Evolutionary conservation across 1,284 basidiomycete species (phyloP).

Genomic region (Taiwanofungus camphoratus): DNA sequence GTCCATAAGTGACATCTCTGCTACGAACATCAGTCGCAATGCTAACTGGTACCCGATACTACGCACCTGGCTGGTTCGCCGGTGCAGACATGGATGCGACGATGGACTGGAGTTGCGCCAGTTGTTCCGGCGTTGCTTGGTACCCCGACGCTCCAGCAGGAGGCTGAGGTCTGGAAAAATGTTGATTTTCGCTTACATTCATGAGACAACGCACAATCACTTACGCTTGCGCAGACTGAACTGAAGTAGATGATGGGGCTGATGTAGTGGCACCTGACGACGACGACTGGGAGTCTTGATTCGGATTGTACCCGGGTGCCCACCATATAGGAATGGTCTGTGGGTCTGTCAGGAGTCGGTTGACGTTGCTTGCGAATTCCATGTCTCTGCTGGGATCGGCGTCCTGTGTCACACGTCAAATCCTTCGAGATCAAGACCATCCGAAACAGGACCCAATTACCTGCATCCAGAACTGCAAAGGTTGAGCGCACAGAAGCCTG

Average conservation of each 20-base stretch:
- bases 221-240: too few relatives aligned
- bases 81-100: conserved; percentile 19
- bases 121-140: conserved; percentile 21
- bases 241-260: too few relatives aligned
- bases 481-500: conserved; percentile 7
- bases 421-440: not conserved
- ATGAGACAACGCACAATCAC: too few relatives aligned
- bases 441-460: conserved; percentile 29
- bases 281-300: conserved; percentile 27
- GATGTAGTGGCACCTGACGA: conserved; percentile 28
- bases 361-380: conserved; percentile 66
- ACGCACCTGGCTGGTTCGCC: conserved; percentile 13
- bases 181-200: too few relatives aligned
- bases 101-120: conserved; percentile 23
- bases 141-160: conserved; percentile 10
- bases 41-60: not conserved
- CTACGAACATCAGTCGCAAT: too few relatives aligned
- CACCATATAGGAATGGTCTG: conserved; percentile 57
- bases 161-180: conserved; percentile 18
- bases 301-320: conserved; percentile 21
- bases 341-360: conserved; percentile 60
- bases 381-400: conserved; percentile 61
- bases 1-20: conserved; percentile 64
- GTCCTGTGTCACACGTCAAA: conserved; percentile 49
- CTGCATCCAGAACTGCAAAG: conserved; percentile 76